Evolutionary conservation across 768 basidiomycete species (phyloP).

Genomic region (Serendipita sp.): DNA sequence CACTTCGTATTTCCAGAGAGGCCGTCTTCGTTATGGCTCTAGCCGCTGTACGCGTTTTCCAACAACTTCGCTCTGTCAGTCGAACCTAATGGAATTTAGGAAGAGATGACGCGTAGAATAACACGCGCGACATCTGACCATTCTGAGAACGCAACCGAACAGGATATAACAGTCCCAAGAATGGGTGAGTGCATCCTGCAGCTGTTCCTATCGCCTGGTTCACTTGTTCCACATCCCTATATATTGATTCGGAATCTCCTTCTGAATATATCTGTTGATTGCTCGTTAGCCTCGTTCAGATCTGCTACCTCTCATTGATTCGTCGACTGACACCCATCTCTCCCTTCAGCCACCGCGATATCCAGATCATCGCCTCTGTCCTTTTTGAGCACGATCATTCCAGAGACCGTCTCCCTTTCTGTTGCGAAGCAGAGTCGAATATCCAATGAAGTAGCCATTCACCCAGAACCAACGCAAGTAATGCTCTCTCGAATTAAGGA

Average conservation of each 20-base stretch:
- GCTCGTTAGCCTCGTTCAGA: background rate
- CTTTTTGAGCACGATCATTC: background rate
- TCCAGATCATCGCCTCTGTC: background rate
- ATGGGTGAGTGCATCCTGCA: background rate
- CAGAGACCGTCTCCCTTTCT: background rate
- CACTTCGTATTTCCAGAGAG: background rate
- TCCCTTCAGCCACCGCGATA: background rate
- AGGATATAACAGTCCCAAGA: background rate
- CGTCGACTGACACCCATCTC: background rate
- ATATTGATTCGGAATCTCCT: too few species aligned
- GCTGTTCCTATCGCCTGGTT: too few species aligned
- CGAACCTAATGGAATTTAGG: background rate
- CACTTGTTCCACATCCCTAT: too few species aligned
- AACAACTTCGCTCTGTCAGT: background rate
- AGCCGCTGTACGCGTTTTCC: slow-evolving; percentile 1
- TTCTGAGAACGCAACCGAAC: background rate
- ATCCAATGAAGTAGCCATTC: background rate
- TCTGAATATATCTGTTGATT: too few species aligned
- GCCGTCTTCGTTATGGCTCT: background rate
- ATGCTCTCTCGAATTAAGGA: background rate
- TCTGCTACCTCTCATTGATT: background rate
- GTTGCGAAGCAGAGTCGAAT: background rate
- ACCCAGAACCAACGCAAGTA: background rate
- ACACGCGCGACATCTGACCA: background rate
- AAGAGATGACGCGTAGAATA: slow-evolving; percentile 1